Conservation (phyloP, 1,139 yeast species). For the Candida sp. region DNA sequence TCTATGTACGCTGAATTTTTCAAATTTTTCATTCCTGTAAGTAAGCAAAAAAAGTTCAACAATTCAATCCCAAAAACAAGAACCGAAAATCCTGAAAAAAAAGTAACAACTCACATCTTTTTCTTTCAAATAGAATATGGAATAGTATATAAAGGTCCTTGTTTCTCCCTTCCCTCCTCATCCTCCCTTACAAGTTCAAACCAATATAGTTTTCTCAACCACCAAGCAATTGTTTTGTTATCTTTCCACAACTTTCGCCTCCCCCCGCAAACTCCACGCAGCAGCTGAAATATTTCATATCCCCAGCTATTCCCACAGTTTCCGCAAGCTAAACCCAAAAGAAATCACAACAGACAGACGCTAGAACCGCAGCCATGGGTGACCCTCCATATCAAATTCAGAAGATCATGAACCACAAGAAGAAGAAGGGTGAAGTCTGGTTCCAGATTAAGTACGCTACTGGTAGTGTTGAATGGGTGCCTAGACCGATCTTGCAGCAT, state of each 20-base stretch:
- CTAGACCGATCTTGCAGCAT: constrained; percentile 1
- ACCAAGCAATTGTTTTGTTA: too few species aligned
- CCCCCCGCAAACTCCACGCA: too few species aligned
- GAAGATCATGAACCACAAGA: background rate
- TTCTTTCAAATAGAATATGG: background rate
- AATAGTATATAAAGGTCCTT: background rate
- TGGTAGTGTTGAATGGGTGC: constrained; percentile 2
- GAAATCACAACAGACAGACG: background rate
- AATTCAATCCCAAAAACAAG: background rate
- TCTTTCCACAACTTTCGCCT: too few species aligned
- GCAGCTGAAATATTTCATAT: too few species aligned
- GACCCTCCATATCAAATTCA: constrained; percentile 1
- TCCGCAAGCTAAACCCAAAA: background rate
- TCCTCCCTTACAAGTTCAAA: too few species aligned
- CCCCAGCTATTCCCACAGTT: background rate
- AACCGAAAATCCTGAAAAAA: background rate
- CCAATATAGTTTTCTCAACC: too few species aligned
- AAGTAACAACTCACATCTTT: background rate
- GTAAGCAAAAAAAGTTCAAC: background rate
- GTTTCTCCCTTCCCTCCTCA: background rate
- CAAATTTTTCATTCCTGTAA: constrained; percentile 1
- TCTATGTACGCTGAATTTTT: background rate
- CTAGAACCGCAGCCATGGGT: background rate
- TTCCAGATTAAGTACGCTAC: background rate
- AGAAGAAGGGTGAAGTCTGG: background rate